Conservation (phyloP, 768 basidiomycete genomes). For the Inosperma sp. region DNA sequence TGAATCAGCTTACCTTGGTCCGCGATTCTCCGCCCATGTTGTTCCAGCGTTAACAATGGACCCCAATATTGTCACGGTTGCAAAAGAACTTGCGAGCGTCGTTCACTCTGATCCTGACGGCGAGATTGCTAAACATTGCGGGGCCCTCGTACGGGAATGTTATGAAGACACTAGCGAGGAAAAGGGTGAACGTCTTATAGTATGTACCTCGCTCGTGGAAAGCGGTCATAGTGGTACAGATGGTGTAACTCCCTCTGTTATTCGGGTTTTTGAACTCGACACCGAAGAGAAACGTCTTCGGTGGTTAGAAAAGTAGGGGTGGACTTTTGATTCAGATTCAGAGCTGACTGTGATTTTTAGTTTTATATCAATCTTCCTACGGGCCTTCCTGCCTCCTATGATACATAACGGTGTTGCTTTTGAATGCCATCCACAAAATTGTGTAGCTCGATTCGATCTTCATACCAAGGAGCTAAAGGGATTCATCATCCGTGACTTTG, state of each 20-base stretch:
- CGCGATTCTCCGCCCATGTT: constrained; percentile 50
- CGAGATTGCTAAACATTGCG: constrained; percentile 52
- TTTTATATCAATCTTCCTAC: constrained; percentile 46
- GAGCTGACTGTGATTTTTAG: constrained; percentile 24
- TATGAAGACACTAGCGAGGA: constrained; percentile 46
- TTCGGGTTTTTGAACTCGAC: constrained; percentile 47
- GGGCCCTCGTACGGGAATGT: constrained; percentile 49
- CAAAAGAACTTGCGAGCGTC: constrained; percentile 51
- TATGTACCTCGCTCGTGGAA: constrained; percentile 55
- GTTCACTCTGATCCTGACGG: constrained; percentile 44
- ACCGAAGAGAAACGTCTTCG: constrained; percentile 44
- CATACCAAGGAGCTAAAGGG: constrained; percentile 46
- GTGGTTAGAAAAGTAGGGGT: constrained; percentile 47
- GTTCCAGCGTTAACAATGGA: constrained; percentile 48
- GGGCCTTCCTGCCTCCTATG: constrained; percentile 53
- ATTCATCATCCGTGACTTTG: constrained; percentile 56
- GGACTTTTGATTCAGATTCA: background rate
- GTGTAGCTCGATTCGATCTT: constrained; percentile 49
- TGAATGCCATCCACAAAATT: constrained; percentile 59
- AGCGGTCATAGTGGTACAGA: constrained; percentile 45
- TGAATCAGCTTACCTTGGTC: constrained; percentile 51
- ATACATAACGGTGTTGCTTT: constrained; percentile 54
- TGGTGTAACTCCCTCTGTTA: constrained; percentile 43
- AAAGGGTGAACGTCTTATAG: constrained; percentile 47
- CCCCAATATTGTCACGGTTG: constrained; percentile 46